Conservation (phyloP, 257 asterid genomes). For the Jacaranda mimosifolia region DNA sequence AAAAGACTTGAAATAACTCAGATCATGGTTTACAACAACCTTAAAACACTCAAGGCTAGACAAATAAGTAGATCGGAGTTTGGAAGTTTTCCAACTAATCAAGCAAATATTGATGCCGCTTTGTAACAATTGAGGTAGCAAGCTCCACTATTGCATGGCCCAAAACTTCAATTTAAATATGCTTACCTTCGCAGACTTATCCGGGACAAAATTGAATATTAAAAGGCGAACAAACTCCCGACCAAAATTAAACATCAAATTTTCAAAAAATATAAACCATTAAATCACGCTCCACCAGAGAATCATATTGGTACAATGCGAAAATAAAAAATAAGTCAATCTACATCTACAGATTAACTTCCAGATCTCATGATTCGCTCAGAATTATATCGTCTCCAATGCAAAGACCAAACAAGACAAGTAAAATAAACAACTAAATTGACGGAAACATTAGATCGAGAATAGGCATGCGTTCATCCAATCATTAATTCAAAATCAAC, state of each 20-base stretch:
- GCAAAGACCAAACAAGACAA: not conserved
- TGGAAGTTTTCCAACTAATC: not conserved
- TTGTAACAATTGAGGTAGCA: not conserved
- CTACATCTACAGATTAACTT: not conserved
- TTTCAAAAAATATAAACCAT: not conserved
- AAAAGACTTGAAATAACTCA: not conserved
- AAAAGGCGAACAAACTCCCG: not conserved
- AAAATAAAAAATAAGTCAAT: not conserved
- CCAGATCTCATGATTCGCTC: slow-evolving; percentile 37
- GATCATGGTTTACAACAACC: not conserved
- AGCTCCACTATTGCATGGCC: slow-evolving; percentile 24
- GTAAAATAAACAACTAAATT: not conserved
- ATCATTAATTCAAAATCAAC: not conserved
- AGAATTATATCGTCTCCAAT: not conserved
- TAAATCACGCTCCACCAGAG: not conserved
- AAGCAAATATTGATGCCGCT: slow-evolving; percentile 11
- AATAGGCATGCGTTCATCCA: not conserved
- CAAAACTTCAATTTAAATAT: not conserved
- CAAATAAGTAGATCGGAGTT: not conserved
- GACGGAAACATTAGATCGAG: slow-evolving; percentile 2
- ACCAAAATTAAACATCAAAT: not conserved
- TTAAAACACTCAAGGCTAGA: not conserved
- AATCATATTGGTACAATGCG: not conserved
- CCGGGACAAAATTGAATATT: too few relatives aligned
- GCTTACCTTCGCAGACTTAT: too few relatives aligned